These are phyloP conservation scores for Ganoderma lingzhi DNA, from an alignment of 1,284 basidiomycete species.

Conservation along the genomic window DNA sequence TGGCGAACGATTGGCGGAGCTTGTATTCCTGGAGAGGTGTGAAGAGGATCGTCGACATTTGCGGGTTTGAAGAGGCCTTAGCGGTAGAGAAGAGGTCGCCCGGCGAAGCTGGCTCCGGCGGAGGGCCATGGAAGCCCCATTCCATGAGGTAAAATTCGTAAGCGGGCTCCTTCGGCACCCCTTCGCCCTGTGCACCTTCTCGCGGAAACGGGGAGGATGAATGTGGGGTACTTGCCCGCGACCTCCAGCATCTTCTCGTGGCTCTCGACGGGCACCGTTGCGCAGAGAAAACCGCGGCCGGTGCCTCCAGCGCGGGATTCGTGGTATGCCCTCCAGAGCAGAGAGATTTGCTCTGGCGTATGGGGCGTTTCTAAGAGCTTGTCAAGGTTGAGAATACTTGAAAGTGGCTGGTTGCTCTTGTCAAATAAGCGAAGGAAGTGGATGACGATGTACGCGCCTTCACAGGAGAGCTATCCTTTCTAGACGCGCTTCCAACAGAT, in stretches of 20 bases:
- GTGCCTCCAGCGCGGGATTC: conserved; percentile 78
- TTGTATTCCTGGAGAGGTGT: conserved; percentile 97
- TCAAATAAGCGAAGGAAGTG: neutral
- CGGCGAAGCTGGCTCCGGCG: conserved; percentile 52
- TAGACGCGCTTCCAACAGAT: conserved; percentile 36
- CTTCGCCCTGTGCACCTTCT: conserved; percentile 40
- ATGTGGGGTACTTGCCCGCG: conserved; percentile 74
- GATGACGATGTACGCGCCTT: conserved; percentile 53
- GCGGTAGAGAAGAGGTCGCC: conserved; percentile 51
- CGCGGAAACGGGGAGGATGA: conserved; percentile 82
- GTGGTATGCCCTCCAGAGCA: conserved; percentile 93
- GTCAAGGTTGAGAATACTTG: conserved; percentile 81
- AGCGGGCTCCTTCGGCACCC: conserved; percentile 47
- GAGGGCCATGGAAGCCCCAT: conserved; percentile 82
- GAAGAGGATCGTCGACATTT: conserved; percentile 82
- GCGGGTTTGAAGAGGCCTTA: conserved; percentile 53
- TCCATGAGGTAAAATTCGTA: conserved; percentile 92
- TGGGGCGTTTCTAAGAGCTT: conserved; percentile 76
- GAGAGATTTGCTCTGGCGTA: conserved; percentile 74
- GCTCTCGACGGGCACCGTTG: conserved; percentile 75
- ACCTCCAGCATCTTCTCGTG: conserved; percentile 76
- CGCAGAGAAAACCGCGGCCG: conserved; percentile 85
- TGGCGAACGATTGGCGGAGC: conserved; percentile 85
- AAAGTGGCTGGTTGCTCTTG: conserved; percentile 68
- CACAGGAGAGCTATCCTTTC: conserved; percentile 75